Conservation (phyloP, 129 eudicot genomes). For the Logfia minima region DNA sequence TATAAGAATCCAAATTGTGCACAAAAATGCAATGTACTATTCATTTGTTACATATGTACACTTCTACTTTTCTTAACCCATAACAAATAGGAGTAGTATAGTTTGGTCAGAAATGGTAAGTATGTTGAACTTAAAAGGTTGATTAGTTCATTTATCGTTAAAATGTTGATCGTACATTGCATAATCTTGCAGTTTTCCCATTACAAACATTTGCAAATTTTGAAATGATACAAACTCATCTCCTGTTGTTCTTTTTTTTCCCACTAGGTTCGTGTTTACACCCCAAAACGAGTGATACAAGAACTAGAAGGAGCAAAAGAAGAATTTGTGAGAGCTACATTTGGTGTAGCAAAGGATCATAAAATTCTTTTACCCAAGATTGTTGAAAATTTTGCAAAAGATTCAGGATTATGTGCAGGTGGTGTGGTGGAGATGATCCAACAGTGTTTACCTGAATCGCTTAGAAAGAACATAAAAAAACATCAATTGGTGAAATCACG, state of each 20-base stretch:
- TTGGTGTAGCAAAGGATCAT: conserved; percentile 76
- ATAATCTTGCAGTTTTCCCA: neutral
- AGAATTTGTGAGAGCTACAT: conserved; percentile 86
- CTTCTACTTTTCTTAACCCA: too few relatives aligned
- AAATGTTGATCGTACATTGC: neutral
- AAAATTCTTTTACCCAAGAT: conserved; percentile 73
- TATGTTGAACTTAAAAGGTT: too few relatives aligned
- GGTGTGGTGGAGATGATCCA: conserved; percentile 83
- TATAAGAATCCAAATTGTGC: neutral
- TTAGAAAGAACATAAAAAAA: conserved; percentile 71
- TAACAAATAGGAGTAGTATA: too few relatives aligned
- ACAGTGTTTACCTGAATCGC: conserved; percentile 69
- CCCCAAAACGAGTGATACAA: conserved; percentile 73
- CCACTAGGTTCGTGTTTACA: conserved; percentile 76
- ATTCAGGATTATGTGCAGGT: conserved; percentile 63
- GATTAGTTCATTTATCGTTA: neutral
- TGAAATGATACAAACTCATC: conserved; percentile 10
- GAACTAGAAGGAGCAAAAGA: conserved; percentile 88
- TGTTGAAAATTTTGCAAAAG: conserved; percentile 81
- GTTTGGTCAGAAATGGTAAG: too few relatives aligned
- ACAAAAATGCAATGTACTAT: neutral
- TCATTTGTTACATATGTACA: too few relatives aligned
- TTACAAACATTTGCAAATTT: neutral
- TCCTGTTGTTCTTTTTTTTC: neutral
- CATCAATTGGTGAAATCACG: conserved; percentile 56